Conservation (phyloP, 306 rosid species). For the Myrica gale region DNA sequence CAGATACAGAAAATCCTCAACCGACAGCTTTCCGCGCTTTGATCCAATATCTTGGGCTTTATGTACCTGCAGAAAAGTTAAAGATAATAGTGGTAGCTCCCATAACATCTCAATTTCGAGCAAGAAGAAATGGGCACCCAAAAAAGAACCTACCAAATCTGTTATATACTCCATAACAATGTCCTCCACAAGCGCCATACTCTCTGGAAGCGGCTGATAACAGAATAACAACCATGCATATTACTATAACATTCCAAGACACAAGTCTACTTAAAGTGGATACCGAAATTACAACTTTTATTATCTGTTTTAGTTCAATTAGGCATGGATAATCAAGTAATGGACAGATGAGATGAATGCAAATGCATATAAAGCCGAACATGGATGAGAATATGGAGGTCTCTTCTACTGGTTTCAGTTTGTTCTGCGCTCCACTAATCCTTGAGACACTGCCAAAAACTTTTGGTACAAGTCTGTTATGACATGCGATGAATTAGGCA, state of each 20-base stretch:
- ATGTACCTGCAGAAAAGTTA: constrained; percentile 55
- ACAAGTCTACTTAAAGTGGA: background rate
- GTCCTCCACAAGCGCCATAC: constrained; percentile 88
- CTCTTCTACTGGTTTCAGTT: background rate
- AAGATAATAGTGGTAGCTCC: constrained; percentile 4
- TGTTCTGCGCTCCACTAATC: background rate
- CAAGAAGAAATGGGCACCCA: background rate
- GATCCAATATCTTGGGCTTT: constrained; percentile 95
- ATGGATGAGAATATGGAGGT: background rate
- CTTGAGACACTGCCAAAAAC: background rate
- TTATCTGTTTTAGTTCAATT: background rate
- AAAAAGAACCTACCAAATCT: constrained; percentile 53
- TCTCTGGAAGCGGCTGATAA: constrained; percentile 84
- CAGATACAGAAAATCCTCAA: constrained; percentile 81
- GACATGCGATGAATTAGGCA: background rate
- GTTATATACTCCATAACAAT: constrained; percentile 85
- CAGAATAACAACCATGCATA: constrained; percentile 5
- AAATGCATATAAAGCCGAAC: background rate
- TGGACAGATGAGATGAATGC: background rate
- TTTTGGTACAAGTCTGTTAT: background rate
- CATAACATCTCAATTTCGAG: constrained; percentile 2
- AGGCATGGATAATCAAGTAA: background rate
- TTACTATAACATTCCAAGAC: background rate
- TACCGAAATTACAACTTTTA: background rate
- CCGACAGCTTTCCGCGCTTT: constrained; percentile 80